Evolutionary conservation across 805 yeast species (phyloP), one percentile per base, ranked within the genome.

Genomic region (Torulaspora indica): DNA sequence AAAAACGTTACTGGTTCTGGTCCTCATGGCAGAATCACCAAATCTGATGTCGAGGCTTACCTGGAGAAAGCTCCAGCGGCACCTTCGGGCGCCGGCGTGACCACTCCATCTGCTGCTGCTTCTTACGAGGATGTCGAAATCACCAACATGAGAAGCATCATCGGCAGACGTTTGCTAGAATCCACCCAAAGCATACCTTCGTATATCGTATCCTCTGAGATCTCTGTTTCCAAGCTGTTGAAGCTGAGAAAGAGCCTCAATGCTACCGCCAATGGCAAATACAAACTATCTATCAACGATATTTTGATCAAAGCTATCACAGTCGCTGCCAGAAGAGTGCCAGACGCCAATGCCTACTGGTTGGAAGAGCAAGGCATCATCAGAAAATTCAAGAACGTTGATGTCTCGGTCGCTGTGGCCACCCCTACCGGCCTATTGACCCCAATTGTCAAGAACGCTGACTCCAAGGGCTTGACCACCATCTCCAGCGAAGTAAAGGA

Each of bases 361-460:
- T 77, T 93, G 60, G 95, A 82, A 66, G 70, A 76, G 31, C 84
- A 93, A 72, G 88, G 89, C 54, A 83, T 91, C 60, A 87, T 93
- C 56, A 86, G 99, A 75, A 90, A 85, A 72, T 93, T 80, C 78
- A 74, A 76, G 61, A 83, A 79, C 60, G 98, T 91, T 44, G 99
- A 93, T 63, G 95, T 93, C 45, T 89, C 98, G 18, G 97, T 91
- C 49, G 99, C 99, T 32, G 99, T 93, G 52, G 93, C 98, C 49
- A 93, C 98, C 14, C 97, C 98, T 67, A 79, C 95, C 40, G 99
- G 99, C 40, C 77, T 93, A 57, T 83, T 93, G 67, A 93, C 99
- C 41, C 99, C 99, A 55, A 91, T 93, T 60, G 90, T 93, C 56
- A 82, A 80, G 69, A 76, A 82, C 63, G 97, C 95, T 35, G 85